phyloP scores from a whole-genome alignment of 1,139 yeast species.

The Candida dubliniensis region DNA sequence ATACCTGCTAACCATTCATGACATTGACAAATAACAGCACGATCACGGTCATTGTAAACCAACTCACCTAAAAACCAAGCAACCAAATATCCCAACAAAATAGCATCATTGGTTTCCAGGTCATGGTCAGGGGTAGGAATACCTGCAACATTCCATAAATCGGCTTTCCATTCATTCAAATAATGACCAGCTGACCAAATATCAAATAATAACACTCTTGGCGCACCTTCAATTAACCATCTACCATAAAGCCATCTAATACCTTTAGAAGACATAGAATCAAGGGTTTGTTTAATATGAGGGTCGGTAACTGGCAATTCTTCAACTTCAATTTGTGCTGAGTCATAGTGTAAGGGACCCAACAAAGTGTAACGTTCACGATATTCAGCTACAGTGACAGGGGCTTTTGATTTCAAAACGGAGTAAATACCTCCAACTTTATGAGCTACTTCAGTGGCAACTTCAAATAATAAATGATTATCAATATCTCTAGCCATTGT shows the following conservation, averaged over 20 bases:
- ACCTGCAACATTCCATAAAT: conserved; percentile 87
- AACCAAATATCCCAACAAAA: conserved; percentile 85
- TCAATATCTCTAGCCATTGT: conserved; percentile 72
- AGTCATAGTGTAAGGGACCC: conserved; percentile 80
- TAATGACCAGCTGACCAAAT: conserved; percentile 68
- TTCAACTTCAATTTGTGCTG: conserved; percentile 93
- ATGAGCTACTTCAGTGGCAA: conserved; percentile 97
- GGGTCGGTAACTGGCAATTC: conserved; percentile 72
- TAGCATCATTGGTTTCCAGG: conserved; percentile 86
- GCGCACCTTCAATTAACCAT: conserved; percentile 98
- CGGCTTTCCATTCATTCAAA: conserved; percentile 91
- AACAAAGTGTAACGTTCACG: conserved; percentile 81
- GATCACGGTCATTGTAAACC: conserved; percentile 74
- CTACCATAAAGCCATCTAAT: conserved; percentile 84
- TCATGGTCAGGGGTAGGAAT: conserved; percentile 93
- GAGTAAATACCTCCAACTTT: conserved; percentile 98
- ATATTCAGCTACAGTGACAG: conserved; percentile 93
- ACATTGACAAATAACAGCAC: conserved; percentile 91
- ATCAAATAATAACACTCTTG: conserved; percentile 86
- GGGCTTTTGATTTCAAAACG: conserved; percentile 94
- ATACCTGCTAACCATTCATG: conserved; percentile 99
- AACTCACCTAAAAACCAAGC: conserved; percentile 98
- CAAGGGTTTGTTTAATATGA: conserved; percentile 59
- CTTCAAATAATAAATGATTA: conserved; percentile 86
- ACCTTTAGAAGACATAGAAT: conserved; percentile 79